Percentiles rank a stretch among this genome's conserved stretches.
These are phyloP conservation scores for Paradendryphiella salina DNA, from an alignment of 2,329 filamentous ascomycete species.

Conservation along the genomic window DNA sequence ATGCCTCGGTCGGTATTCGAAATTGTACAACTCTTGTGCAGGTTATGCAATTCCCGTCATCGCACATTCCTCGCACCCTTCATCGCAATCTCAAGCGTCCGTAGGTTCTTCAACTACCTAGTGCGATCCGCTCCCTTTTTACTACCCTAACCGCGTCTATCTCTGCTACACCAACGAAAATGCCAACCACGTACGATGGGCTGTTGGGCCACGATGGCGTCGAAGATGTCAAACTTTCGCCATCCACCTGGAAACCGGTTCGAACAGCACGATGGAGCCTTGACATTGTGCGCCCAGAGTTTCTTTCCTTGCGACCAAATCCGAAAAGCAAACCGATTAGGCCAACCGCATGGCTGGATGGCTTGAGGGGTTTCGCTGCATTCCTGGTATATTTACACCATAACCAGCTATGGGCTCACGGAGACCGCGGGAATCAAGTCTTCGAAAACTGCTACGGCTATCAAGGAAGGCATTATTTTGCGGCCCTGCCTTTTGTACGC, in stretches of 20 bases:
- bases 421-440: conserved; percentile 54
- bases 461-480: conserved; percentile 37
- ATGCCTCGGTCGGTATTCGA: neutral
- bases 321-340: conserved; percentile 28
- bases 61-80: neutral
- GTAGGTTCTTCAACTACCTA: neutral
- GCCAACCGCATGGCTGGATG: conserved; percentile 57
- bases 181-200: conserved; percentile 38
- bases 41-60: neutral
- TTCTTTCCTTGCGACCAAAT: conserved; percentile 26
- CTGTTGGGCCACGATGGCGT: conserved; percentile 31
- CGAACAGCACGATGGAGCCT: conserved; percentile 37
- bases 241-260: conserved; percentile 33
- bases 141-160: neutral
- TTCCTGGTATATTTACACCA: conserved; percentile 66
- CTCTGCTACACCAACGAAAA: conserved; percentile 11
- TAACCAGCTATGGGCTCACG: conserved; percentile 52
- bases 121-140: neutral
- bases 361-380: conserved; percentile 67
- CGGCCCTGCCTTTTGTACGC: conserved; percentile 48
- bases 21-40: neutral
- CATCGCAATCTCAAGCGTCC: neutral
- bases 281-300: conserved; percentile 39
- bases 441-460: conserved; percentile 45
- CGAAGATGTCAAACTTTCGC: conserved; percentile 32